phyloP scores from a whole-genome alignment of 805 yeast species.

The Candida ficus region DNA sequence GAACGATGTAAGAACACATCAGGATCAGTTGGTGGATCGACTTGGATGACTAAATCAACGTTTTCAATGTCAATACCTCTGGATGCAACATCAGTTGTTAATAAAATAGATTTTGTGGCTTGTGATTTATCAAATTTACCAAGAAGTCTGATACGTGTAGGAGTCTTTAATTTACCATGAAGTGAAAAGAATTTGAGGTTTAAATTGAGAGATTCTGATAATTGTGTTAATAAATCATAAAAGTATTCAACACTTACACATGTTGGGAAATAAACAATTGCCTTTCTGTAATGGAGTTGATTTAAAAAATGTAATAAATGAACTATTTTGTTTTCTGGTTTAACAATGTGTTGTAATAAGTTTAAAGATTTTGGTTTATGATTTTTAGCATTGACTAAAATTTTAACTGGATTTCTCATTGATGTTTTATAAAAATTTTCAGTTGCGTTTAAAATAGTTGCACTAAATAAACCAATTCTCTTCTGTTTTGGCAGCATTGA shows the following conservation, averaged over 20 bases:
- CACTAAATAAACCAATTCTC: slow-evolving; percentile 90
- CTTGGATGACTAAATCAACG: slow-evolving; percentile 88
- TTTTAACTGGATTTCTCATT: slow-evolving; percentile 86
- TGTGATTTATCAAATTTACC: slow-evolving; percentile 38
- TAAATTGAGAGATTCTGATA: too few relatives aligned
- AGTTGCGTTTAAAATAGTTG: slow-evolving; percentile 84
- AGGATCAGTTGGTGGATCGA: slow-evolving; percentile 93
- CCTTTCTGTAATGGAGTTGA: slow-evolving; percentile 60
- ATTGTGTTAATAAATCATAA: slow-evolving; percentile 43
- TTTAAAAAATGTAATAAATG: slow-evolving; percentile 48
- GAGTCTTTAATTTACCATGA: slow-evolving; percentile 88
- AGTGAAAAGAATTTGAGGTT: slow-evolving; percentile 74
- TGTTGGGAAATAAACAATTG: slow-evolving; percentile 90
- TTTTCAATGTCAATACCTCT: slow-evolving; percentile 95
- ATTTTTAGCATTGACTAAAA: slow-evolving; percentile 61
- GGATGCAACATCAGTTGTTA: slow-evolving; percentile 98
- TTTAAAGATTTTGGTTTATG: slow-evolving; percentile 59
- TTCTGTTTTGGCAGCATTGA: slow-evolving; percentile 80
- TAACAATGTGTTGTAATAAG: slow-evolving; percentile 53
- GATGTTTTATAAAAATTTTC: slow-evolving; percentile 78
- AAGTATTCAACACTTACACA: slow-evolving; percentile 80
- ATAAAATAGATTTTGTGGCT: slow-evolving; percentile 49
- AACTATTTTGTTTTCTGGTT: slow-evolving; percentile 59
- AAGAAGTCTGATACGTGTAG: slow-evolving; percentile 71
- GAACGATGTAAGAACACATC: slow-evolving; percentile 89